A percentile compares a stretch with the other conserved stretches of the same genome.
These are phyloP conservation scores for Drechslerella dactyloides DNA, from an alignment of 2,329 filamentous ascomycete species.

Conservation along the genomic window DNA sequence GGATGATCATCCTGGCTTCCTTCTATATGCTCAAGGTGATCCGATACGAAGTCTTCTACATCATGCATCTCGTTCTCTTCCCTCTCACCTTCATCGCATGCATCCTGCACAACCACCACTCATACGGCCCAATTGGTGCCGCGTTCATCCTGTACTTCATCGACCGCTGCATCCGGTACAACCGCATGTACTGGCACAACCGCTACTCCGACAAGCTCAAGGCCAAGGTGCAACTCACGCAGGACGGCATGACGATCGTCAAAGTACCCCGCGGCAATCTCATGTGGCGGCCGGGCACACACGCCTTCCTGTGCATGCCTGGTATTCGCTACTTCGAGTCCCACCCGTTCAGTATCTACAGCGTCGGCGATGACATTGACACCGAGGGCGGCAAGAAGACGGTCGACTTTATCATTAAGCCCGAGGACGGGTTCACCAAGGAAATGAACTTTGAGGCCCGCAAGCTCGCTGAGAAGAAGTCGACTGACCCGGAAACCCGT, in stretches of 20 bases:
- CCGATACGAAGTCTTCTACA: conserved; percentile 49
- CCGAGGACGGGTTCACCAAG: conserved; percentile 48
- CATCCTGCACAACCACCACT: conserved; percentile 44
- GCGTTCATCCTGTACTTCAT: conserved; percentile 41
- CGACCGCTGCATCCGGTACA: conserved; percentile 38
- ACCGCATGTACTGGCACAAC: conserved; percentile 50
- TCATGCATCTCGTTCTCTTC: conserved; percentile 44
- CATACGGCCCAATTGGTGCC: conserved; percentile 42
- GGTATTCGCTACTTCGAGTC: conserved; percentile 47
- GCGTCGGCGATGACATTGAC: conserved; percentile 49
- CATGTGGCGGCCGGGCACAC: conserved; percentile 47
- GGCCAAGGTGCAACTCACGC: conserved; percentile 43
- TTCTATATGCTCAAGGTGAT: conserved; percentile 50
- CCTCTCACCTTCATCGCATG: conserved; percentile 46
- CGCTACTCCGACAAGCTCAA: conserved; percentile 45
- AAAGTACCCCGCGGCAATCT: conserved; percentile 44
- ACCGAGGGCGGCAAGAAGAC: conserved; percentile 51
- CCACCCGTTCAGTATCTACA: conserved; percentile 43
- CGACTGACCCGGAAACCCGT: conserved; percentile 7
- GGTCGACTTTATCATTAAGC: conserved; percentile 49
- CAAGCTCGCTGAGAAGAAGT: conserved; percentile 24
- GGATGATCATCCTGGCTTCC: conserved; percentile 50
- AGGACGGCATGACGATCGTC: conserved; percentile 48
- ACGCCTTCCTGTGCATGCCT: conserved; percentile 47
- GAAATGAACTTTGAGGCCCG: conserved; percentile 41